Evolutionary conservation across 148 eudicot genomes (phyloP).

Genomic region (Vaccinium myrtillus): DNA sequence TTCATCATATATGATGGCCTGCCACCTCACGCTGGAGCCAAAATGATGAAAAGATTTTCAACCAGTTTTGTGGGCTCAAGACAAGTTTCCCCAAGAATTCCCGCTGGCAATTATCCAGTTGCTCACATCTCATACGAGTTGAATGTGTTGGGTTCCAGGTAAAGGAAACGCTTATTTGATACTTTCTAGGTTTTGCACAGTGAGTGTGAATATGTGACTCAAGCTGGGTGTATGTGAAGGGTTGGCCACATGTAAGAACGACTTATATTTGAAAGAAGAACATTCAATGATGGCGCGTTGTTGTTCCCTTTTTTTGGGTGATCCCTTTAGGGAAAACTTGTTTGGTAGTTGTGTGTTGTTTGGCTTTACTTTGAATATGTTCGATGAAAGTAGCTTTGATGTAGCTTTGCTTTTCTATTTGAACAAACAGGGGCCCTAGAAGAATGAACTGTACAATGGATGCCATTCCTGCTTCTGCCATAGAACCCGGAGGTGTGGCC

Average conservation of each 20-base stretch:
- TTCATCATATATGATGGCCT: conserved; percentile 59
- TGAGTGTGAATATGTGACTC: not conserved
- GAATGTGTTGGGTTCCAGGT: conserved; percentile 27
- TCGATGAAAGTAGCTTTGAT: not conserved
- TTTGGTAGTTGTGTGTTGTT: not conserved
- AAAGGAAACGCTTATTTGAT: not conserved
- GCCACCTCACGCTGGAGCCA: conserved; percentile 53
- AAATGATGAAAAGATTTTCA: conserved; percentile 40
- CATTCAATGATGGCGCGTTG: not conserved
- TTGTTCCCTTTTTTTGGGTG: not conserved
- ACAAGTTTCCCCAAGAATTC: conserved; percentile 21
- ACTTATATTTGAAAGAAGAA: not conserved
- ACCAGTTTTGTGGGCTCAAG: conserved; percentile 16
- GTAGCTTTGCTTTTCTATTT: not conserved
- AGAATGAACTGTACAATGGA: conserved; percentile 28
- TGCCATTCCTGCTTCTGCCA: conserved; percentile 22
- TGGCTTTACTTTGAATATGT: not conserved
- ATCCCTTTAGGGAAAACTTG: not conserved
- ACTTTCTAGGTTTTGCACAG: not conserved
- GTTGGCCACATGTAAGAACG: not conserved
- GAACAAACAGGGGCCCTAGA: conserved; percentile 28
- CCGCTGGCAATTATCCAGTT: conserved; percentile 20
- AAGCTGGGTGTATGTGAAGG: not conserved
- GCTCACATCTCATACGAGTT: conserved; percentile 26
- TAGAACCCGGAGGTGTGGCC: conserved; percentile 25